These are phyloP conservation scores for Trichoderma sp. DNA, from an alignment of 2,329 filamentous ascomycete species.

Conservation along the genomic window DNA sequence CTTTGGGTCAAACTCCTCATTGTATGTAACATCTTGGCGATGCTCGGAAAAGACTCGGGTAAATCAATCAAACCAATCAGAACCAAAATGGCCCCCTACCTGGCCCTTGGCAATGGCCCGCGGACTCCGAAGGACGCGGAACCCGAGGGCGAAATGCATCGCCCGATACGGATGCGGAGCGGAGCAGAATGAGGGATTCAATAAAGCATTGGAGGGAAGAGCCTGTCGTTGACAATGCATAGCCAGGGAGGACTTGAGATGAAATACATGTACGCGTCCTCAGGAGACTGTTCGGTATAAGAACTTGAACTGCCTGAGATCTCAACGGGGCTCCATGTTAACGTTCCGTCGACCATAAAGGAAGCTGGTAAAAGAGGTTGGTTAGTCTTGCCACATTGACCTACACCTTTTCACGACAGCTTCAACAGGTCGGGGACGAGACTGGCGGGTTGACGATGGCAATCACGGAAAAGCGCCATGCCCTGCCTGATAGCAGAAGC, in stretches of 20 bases:
- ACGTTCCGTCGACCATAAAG: not conserved
- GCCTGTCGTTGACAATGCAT: not conserved
- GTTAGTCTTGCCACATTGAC: not conserved
- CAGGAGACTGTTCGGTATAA: not conserved
- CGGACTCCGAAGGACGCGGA: constrained; percentile 5
- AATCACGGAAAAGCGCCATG: not conserved
- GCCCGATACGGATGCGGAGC: not conserved
- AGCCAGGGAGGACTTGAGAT: not conserved
- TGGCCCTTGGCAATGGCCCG: not conserved
- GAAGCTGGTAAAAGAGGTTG: not conserved
- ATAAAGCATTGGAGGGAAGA: not conserved
- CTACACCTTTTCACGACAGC: not conserved
- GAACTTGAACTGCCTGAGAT: not conserved
- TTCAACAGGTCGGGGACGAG: not conserved
- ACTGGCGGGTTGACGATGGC: not conserved
- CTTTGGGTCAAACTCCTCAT: not conserved
- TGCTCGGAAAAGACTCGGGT: not conserved
- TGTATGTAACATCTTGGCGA: not conserved
- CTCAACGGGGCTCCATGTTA: not conserved
- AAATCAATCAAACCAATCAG: not conserved
- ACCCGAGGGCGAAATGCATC: not conserved
- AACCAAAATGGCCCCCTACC: not conserved
- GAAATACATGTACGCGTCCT: not conserved
- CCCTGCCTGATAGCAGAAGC: not conserved
- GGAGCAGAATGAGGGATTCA: not conserved